Conservation (phyloP, 164 flowering plant genomes). For the Paratinospora sagittata region DNA sequence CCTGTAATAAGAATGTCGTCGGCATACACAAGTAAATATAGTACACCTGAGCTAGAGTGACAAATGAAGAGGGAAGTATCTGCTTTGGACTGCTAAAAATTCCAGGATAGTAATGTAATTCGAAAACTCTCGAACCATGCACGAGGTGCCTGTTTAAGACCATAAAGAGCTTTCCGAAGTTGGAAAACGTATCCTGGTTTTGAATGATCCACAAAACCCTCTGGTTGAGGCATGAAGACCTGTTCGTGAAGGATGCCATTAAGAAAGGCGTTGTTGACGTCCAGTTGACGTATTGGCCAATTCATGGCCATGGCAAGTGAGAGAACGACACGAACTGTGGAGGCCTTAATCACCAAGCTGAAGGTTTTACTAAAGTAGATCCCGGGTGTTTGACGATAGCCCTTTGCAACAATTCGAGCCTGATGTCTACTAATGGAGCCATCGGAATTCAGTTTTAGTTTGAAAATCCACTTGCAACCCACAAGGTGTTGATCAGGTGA, state of each 20-base stretch:
- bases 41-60: too few species aligned
- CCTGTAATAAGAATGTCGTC: not conserved
- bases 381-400: not conserved
- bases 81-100: not conserved
- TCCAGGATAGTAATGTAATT: not conserved
- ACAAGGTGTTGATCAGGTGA: not conserved
- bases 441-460: not conserved
- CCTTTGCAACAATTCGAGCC: not conserved
- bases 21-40: not conserved
- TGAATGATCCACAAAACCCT: not conserved
- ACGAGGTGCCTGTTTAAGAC: not conserved
- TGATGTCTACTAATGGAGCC: not conserved
- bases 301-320: not conserved
- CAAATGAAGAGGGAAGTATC: not conserved
- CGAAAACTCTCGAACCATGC: not conserved
- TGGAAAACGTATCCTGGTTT: not conserved
- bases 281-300: not conserved
- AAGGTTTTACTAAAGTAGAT: not conserved
- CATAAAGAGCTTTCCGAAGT: not conserved
- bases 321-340: not conserved
- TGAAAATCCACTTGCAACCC: not conserved
- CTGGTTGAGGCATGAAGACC: not conserved
- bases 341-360: not conserved
- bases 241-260: not conserved
- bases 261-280: not conserved